phyloP scores from a whole-genome alignment of 306 rosid genomes.

The Castanea sativa region DNA sequence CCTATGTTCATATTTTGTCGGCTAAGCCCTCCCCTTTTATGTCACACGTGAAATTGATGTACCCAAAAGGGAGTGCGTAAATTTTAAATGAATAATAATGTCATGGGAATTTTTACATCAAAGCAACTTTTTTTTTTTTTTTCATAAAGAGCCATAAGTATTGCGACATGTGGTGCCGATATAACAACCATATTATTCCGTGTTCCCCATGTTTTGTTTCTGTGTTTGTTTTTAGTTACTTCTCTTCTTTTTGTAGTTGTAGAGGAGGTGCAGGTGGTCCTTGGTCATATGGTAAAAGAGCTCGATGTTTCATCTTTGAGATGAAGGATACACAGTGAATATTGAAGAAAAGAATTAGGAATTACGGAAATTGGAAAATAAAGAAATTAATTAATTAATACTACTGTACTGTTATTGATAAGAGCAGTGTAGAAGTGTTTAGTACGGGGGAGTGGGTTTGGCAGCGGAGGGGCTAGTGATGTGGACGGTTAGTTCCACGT shows the following conservation, averaged over 20 bases:
- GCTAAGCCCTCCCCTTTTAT: too few relatives aligned
- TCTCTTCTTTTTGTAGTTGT: too few relatives aligned
- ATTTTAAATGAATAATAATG: too few relatives aligned
- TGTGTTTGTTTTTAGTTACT: too few relatives aligned
- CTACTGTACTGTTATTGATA: too few relatives aligned
- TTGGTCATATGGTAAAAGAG: neutral
- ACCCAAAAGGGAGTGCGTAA: too few relatives aligned
- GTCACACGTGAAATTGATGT: too few relatives aligned
- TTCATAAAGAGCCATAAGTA: neutral
- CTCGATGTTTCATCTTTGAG: neutral
- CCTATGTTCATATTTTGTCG: too few relatives aligned
- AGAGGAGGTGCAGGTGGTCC: neutral
- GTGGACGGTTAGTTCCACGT: conserved; percentile 57
- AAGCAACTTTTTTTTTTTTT: neutral
- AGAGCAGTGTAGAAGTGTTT: too few relatives aligned
- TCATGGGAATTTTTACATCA: neutral
- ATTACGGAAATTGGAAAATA: neutral
- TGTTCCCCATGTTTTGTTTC: too few relatives aligned
- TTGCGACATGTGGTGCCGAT: neutral
- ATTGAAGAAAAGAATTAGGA: neutral
- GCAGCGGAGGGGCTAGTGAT: conserved; percentile 7
- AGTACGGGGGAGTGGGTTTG: too few relatives aligned
- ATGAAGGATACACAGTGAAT: neutral
- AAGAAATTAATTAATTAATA: too few relatives aligned
- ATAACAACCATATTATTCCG: neutral